Evolutionary conservation across 352 stramenopile genomes (phyloP), one percentile per base, ranked within the genome.

Genomic region (Plasmopara viticola): DNA sequence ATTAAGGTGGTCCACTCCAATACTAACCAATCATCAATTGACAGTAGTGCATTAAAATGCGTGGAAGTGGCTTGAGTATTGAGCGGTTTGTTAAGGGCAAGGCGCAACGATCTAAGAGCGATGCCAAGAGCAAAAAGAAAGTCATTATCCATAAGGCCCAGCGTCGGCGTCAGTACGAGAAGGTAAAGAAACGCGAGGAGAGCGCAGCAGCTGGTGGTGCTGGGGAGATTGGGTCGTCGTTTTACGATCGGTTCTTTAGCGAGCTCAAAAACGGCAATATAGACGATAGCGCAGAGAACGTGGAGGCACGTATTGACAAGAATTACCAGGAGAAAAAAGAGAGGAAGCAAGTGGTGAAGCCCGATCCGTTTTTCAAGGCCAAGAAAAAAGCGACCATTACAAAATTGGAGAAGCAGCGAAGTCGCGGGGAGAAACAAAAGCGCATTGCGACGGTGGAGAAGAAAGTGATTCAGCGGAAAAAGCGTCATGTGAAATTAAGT

Each of bases 11-110:
- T 6, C 7, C 14, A 59, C 53, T 59, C 20, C 39, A 7, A 28
- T 20, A 18, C 7, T 39, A 49, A 15, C 52, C 57, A 66, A 62
- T 62, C 47, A 49, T 48, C 0, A 29, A 48, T 68, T 41, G 50
- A 53, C 48, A 51, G 46, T 45, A 51, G 41, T 45, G 57, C 20
- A 28, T 9, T 20, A 29, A 35, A 15, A 90, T 88, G 74, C 71
- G 74, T 2, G 79, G 83, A 43, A 93, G 83, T 30, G 83, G 83
- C 8, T 60, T 93, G 58, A 93, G 83, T 74, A 60, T 93, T 52
- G 79, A 93, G 68, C 83, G 83, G 9, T 93, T 93, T 50, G 89
- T 90, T 60, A 82, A 89, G 53, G 83, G 83, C 62, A 93, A 93
- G 63, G 74, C 79, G 17, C 80, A 90, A 41, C 64, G 68, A 44